Percentiles rank a stretch among this genome's conserved stretches.
phyloP scores from a whole-genome alignment of 2,329 filamentous ascomycete genomes.

The Penicillium sp. region DNA sequence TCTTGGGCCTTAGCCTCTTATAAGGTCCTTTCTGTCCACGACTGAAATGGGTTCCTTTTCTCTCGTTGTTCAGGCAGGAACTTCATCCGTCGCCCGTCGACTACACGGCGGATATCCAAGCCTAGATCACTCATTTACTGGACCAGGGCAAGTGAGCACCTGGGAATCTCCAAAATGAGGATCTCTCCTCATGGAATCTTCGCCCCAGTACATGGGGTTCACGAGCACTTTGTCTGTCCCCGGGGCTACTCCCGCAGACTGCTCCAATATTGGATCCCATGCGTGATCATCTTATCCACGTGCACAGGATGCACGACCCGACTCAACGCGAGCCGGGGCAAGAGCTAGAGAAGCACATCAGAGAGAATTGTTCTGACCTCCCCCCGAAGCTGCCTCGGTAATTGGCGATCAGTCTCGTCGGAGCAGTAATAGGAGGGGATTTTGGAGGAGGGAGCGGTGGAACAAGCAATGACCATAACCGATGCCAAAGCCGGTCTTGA shows the following conservation, averaged over 20 bases:
- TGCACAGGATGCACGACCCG: too few species aligned
- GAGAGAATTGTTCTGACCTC: too few species aligned
- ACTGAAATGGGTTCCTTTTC: conserved; percentile 1
- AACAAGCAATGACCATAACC: too few species aligned
- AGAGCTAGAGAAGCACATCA: too few species aligned
- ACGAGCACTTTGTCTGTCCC: not conserved
- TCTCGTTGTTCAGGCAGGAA: conserved; percentile 1
- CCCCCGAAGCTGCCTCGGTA: too few species aligned
- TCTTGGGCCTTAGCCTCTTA: not conserved
- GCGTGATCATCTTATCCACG: not conserved
- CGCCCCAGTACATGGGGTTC: not conserved
- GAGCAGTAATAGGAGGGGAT: too few species aligned
- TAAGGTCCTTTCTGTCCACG: conserved; percentile 9
- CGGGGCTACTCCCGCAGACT: not conserved
- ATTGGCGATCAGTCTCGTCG: too few species aligned
- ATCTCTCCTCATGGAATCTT: not conserved
- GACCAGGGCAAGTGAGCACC: too few species aligned
- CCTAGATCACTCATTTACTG: not conserved
- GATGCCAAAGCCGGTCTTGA: too few species aligned
- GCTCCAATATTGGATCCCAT: not conserved
- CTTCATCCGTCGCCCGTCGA: conserved; percentile 4
- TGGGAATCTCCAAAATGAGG: too few species aligned
- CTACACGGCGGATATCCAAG: conserved; percentile 15
- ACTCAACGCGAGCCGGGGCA: too few species aligned
- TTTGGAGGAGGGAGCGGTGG: too few species aligned